Percentiles rank a stretch among this genome's conserved stretches.
phyloP scores from a whole-genome alignment of 1,139 yeast species.

The Trichomonascaceae sp. region DNA sequence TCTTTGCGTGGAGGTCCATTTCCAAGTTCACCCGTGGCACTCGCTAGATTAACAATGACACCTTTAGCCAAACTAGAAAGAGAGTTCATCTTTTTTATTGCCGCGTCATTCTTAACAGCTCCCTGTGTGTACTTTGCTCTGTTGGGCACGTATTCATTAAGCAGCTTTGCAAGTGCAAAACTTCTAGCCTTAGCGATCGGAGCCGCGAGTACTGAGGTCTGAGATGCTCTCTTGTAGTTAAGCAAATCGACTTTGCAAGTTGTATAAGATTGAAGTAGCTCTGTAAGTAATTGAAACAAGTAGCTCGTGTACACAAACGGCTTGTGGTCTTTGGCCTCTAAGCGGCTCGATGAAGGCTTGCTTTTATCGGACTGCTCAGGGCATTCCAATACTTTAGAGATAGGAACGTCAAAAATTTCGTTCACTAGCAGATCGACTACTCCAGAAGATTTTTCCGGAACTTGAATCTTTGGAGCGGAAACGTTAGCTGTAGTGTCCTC shows the following conservation, averaged over 20 bases:
- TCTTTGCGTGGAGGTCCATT: slow-evolving; percentile 26
- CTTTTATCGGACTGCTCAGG: not conserved
- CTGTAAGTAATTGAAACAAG: slow-evolving; percentile 61
- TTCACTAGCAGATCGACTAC: slow-evolving; percentile 47
- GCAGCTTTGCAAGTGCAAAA: slow-evolving; percentile 67
- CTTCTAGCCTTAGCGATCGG: slow-evolving; percentile 53
- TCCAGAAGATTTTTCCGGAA: slow-evolving; percentile 43
- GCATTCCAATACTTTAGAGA: slow-evolving; percentile 15
- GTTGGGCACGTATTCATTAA: slow-evolving; percentile 69
- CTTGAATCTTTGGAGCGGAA: slow-evolving; percentile 13
- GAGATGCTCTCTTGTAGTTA: slow-evolving; percentile 59
- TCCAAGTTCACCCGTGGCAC: slow-evolving; percentile 48
- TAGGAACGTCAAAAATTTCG: slow-evolving; percentile 2
- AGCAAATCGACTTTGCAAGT: slow-evolving; percentile 77
- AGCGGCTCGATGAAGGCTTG: slow-evolving; percentile 20
- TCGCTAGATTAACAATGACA: slow-evolving; percentile 37
- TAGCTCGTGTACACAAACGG: slow-evolving; percentile 63
- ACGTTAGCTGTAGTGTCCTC: slow-evolving; percentile 12
- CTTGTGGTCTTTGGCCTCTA: slow-evolving; percentile 33
- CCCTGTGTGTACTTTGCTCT: slow-evolving; percentile 21
- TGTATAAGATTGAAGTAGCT: slow-evolving; percentile 70
- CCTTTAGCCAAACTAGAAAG: slow-evolving; percentile 48
- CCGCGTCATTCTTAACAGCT: slow-evolving; percentile 29
- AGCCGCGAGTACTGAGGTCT: not conserved
- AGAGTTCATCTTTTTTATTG: slow-evolving; percentile 30